Percentiles rank a stretch among this genome's conserved stretches.
Evolutionary conservation across 352 stramenopile species (phyloP).

Genomic region (Globisporangium paroecandrum): DNA sequence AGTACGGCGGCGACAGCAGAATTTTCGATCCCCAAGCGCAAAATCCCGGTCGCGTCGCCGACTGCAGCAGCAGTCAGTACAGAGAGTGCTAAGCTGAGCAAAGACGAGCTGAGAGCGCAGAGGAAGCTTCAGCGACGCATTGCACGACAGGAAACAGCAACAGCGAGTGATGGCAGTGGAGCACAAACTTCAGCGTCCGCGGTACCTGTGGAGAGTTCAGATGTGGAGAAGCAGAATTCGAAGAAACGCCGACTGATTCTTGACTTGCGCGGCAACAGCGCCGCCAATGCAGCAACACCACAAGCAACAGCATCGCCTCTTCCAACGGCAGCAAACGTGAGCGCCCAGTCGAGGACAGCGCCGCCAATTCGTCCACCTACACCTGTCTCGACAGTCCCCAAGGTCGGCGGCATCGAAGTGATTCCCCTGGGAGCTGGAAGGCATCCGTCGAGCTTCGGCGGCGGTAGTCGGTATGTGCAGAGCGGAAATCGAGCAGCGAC

Average conservation of each 20-base stretch:
- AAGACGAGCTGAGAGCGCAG: not conserved
- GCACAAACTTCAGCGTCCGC: not conserved
- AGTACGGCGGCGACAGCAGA: conserved; percentile 4
- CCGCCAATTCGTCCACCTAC: not conserved
- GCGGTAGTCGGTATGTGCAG: conserved; percentile 62
- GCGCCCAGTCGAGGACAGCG: not conserved
- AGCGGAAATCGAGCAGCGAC: conserved; percentile 45
- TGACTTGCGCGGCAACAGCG: not conserved
- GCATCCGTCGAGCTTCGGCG: conserved; percentile 20
- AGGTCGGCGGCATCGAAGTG: conserved; percentile 35
- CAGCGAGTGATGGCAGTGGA: not conserved
- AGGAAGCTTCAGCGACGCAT: conserved; percentile 19
- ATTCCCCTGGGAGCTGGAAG: conserved; percentile 43
- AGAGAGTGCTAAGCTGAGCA: not conserved
- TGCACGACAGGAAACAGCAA: not conserved
- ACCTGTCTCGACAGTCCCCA: not conserved
- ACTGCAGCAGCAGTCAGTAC: conserved; percentile 3
- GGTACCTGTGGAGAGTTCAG: not conserved
- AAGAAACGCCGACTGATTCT: conserved; percentile 26
- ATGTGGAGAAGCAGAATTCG: not conserved
- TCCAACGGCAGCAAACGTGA: not conserved
- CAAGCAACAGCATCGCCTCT: not conserved
- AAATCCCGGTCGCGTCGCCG: conserved; percentile 12
- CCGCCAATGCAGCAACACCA: not conserved
- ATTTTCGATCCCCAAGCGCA: conserved; percentile 38